phyloP scores from a whole-genome alignment of 495 filamentous ascomycete species.

The Lophiotrema nucula region DNA sequence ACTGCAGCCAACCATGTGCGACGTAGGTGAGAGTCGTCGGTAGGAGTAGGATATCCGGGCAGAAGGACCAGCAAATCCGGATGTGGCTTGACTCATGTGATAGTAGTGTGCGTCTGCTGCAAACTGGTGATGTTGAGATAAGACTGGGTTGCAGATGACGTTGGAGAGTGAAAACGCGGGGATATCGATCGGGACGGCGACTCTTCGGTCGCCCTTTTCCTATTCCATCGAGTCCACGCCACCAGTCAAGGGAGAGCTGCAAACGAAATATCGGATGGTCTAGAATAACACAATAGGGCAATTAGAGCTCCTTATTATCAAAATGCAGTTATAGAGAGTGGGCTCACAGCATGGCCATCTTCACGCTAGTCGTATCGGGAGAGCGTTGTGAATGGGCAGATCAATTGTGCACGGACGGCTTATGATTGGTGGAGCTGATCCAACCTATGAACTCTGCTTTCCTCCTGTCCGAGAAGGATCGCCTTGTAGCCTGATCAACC shows the following conservation, averaged over 20 bases:
- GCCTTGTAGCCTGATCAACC: too few species aligned
- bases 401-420: too few species aligned
- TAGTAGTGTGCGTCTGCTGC: constrained; percentile 5
- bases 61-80: not conserved
- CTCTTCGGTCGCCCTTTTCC: not conserved
- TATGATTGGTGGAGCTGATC: too few species aligned
- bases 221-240: not conserved
- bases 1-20: not conserved
- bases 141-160: constrained; percentile 9
- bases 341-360: too few species aligned
- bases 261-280: too few species aligned
- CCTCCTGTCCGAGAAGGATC: too few species aligned
- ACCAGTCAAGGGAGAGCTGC: not conserved
- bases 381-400: too few species aligned
- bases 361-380: too few species aligned
- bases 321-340: too few species aligned
- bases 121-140: constrained; percentile 13
- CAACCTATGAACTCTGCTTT: too few species aligned
- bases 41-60: not conserved
- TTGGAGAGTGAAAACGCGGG: constrained; percentile 6
- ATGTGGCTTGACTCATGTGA: not conserved
- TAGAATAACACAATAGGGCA: too few species aligned
- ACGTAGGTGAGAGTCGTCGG: not conserved
- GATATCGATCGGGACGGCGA: not conserved
- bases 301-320: too few species aligned